These are phyloP conservation scores for Xylariaceae sp. DNA, from an alignment of 2,329 filamentous ascomycete species.

Conservation along the genomic window DNA sequence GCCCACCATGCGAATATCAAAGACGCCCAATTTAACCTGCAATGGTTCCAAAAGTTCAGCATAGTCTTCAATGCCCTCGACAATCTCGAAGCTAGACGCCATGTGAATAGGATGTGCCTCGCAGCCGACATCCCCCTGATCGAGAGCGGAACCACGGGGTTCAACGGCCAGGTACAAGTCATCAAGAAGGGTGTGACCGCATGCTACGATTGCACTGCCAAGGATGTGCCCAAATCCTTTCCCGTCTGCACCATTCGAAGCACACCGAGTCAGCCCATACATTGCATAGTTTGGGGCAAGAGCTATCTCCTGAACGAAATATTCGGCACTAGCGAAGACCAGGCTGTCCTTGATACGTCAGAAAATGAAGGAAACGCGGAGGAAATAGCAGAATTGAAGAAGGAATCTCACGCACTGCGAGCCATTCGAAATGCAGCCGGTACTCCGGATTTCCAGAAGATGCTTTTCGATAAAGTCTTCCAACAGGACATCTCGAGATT, in stretches of 20 bases:
- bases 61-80: slow-evolving; percentile 96
- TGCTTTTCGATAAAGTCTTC: slow-evolving; percentile 93
- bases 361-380: slow-evolving; percentile 77
- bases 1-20: slow-evolving; percentile 96
- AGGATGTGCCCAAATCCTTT: slow-evolving; percentile 87
- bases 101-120: slow-evolving; percentile 97
- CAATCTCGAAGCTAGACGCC: slow-evolving; percentile 86
- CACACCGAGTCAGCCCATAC: slow-evolving; percentile 92
- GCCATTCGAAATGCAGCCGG: slow-evolving; percentile 79
- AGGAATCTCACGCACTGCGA: slow-evolving; percentile 79
- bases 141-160: slow-evolving; percentile 95
- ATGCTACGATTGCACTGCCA: slow-evolving; percentile 92
- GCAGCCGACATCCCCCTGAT: slow-evolving; percentile 86
- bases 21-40: slow-evolving; percentile 76
- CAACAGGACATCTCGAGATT: slow-evolving; percentile 77
- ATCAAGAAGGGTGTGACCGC: slow-evolving; percentile 90
- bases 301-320: slow-evolving; percentile 94
- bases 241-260: slow-evolving; percentile 96
- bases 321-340: slow-evolving; percentile 87
- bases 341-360: slow-evolving; percentile 73
- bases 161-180: slow-evolving; percentile 95
- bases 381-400: slow-evolving; percentile 83
- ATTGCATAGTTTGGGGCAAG: slow-evolving; percentile 98
- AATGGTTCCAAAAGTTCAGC: slow-evolving; percentile 80
- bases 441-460: slow-evolving; percentile 68